Conservation (phyloP, 768 basidiomycete species). For the Pisolithus orientalis region DNA sequence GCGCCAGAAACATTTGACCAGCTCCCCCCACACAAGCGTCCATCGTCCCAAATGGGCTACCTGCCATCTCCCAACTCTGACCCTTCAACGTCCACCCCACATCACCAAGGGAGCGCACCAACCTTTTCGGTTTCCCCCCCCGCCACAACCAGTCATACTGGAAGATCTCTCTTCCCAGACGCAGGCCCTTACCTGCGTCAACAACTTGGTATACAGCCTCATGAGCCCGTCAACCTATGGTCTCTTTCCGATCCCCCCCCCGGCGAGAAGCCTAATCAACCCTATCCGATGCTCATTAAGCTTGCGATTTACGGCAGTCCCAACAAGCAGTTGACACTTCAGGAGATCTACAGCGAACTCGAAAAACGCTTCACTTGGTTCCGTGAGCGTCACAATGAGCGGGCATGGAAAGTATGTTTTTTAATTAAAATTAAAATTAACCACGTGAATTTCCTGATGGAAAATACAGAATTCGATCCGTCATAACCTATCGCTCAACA, state of each 20-base stretch:
- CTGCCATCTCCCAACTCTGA: slow-evolving; percentile 7
- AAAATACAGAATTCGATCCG: slow-evolving; percentile 41
- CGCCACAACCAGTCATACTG: neutral
- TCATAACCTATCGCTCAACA: slow-evolving; percentile 47
- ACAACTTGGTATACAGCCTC: slow-evolving; percentile 30
- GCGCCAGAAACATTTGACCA: slow-evolving; percentile 13
- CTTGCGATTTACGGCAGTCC: slow-evolving; percentile 63
- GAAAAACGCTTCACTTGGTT: slow-evolving; percentile 53
- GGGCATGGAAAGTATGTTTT: slow-evolving; percentile 61
- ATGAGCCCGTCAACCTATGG: slow-evolving; percentile 27
- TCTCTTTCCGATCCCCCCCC: slow-evolving; percentile 35
- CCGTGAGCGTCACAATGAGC: slow-evolving; percentile 33
- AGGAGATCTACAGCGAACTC: slow-evolving; percentile 55
- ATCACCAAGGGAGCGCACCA: slow-evolving; percentile 1
- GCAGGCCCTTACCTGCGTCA: slow-evolving; percentile 41
- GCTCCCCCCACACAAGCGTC: neutral
- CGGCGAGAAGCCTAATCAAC: slow-evolving; percentile 35
- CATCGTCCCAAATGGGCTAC: slow-evolving; percentile 5
- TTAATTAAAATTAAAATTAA: too few species aligned
- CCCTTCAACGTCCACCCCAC: slow-evolving; percentile 11
- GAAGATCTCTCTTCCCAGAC: slow-evolving; percentile 21
- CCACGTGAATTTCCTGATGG: neutral
- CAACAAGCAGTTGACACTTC: slow-evolving; percentile 47
- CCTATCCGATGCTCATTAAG: slow-evolving; percentile 46
- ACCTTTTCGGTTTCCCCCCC: slow-evolving; percentile 8